Evolutionary conservation across 306 rosid genomes (phyloP).

Genomic region (Cyclanthera cordifolia): DNA sequence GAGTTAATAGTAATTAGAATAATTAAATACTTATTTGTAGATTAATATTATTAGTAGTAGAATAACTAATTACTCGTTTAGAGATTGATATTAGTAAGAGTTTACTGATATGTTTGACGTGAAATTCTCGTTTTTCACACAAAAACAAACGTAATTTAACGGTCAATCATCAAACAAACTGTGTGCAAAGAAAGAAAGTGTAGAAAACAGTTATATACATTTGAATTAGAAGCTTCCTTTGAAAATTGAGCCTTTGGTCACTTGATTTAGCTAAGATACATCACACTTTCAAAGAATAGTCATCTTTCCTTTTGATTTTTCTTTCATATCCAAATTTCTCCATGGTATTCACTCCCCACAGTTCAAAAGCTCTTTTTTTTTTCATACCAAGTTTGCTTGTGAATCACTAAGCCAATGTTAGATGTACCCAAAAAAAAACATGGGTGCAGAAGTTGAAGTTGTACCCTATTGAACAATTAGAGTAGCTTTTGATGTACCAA

Average conservation of each 20-base stretch:
- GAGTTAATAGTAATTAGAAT: too few relatives aligned
- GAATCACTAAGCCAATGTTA: conserved; percentile 3
- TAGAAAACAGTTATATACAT: background rate
- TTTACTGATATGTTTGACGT: too few relatives aligned
- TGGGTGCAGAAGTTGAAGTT: background rate
- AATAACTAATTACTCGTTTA: too few relatives aligned
- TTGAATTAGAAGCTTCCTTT: background rate
- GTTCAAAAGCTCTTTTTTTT: background rate
- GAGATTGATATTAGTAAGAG: too few relatives aligned
- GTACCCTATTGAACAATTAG: background rate
- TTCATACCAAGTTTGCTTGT: background rate
- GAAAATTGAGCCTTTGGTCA: conserved; percentile 3
- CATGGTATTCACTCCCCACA: background rate
- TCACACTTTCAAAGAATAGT: background rate
- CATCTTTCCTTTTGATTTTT: background rate
- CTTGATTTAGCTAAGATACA: background rate
- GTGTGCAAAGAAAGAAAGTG: background rate
- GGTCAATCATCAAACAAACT: background rate
- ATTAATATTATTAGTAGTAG: too few relatives aligned
- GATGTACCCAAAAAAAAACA: background rate
- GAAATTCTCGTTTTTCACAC: too few relatives aligned
- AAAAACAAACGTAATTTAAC: too few relatives aligned
- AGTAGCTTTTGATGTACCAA: background rate
- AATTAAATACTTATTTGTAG: too few relatives aligned
- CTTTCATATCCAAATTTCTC: background rate